Evolutionary conservation across 768 basidiomycete species (phyloP).

Genomic region (Amanita rimosa): DNA sequence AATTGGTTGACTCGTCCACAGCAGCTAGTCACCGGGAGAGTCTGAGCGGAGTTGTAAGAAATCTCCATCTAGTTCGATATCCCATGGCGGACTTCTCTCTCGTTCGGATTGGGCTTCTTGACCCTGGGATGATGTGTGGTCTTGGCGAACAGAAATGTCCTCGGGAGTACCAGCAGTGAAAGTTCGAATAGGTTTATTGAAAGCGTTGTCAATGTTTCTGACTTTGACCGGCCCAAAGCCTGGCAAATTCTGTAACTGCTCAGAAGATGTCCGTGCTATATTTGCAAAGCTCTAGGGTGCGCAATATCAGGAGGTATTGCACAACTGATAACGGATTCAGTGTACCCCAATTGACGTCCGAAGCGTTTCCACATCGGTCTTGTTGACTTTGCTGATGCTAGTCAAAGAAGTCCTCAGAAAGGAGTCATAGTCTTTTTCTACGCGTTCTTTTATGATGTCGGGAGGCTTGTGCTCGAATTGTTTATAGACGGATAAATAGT

Average conservation of each 20-base stretch:
- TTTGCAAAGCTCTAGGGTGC: conserved; percentile 67
- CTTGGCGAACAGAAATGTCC: not conserved
- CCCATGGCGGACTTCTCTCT: conserved; percentile 56
- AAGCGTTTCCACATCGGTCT: conserved; percentile 92
- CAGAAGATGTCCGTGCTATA: conserved; percentile 61
- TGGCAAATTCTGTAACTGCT: conserved; percentile 73
- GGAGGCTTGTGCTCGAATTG: conserved; percentile 91
- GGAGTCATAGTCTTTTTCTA: conserved; percentile 81
- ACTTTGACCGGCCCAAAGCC: conserved; percentile 95
- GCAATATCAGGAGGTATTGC: not conserved
- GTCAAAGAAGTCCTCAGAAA: conserved; percentile 78
- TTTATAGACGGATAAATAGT: conserved; percentile 86
- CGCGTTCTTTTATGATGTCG: conserved; percentile 87
- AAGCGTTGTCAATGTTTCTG: conserved; percentile 80
- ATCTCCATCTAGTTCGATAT: conserved; percentile 14
- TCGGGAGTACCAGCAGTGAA: conserved; percentile 39
- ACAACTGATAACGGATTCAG: conserved; percentile 7
- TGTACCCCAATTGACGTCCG: conserved; percentile 85
- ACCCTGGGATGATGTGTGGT: not conserved
- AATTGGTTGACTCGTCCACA: not conserved
- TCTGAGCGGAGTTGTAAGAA: not conserved
- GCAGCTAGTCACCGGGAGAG: conserved; percentile 25
- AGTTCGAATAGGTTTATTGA: conserved; percentile 80
- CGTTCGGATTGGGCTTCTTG: conserved; percentile 14
- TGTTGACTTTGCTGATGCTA: conserved; percentile 87